Evolutionary conservation across 768 basidiomycete species (phyloP).

Genomic region (Sporobolomyces pararoseus): DNA sequence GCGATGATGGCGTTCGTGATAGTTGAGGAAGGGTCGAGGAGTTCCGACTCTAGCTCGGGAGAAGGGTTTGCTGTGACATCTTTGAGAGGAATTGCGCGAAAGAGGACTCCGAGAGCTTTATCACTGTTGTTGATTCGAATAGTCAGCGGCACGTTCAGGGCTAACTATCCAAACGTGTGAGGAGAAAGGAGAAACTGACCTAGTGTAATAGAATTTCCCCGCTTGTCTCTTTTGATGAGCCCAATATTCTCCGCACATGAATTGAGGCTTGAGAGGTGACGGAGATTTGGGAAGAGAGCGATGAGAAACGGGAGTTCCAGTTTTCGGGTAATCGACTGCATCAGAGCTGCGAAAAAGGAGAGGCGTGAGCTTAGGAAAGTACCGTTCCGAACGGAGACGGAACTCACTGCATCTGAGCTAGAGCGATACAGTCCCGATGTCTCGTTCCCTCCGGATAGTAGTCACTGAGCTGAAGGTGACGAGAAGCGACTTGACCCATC

Average conservation of each 20-base stretch:
- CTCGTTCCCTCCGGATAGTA: neutral
- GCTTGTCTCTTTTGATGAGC: neutral
- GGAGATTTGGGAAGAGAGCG: conserved; percentile 5
- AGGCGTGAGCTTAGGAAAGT: neutral
- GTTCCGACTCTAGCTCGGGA: neutral
- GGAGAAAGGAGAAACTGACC: neutral
- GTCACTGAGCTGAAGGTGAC: conserved; percentile 25
- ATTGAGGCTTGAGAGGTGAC: conserved; percentile 9
- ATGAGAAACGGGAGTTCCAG: neutral
- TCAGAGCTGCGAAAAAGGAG: neutral
- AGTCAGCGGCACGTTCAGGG: no score
- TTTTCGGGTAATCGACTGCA: conserved; percentile 36
- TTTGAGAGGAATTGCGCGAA: conserved; percentile 23
- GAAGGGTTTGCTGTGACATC: neutral
- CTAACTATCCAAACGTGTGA: neutral
- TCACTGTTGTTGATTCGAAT: neutral
- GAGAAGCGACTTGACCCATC: conserved; percentile 12
- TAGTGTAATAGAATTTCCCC: conserved; percentile 11
- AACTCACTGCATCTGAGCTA: conserved; percentile 22
- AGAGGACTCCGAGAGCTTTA: conserved; percentile 25
- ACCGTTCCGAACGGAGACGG: neutral
- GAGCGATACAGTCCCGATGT: neutral
- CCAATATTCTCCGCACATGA: conserved; percentile 7
- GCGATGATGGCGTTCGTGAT: conserved; percentile 6
- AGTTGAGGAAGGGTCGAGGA: conserved; percentile 9